Evolutionary conservation across 371 early-diverging fungal genomes (phyloP).

Genomic region (Mortierella sp.): DNA sequence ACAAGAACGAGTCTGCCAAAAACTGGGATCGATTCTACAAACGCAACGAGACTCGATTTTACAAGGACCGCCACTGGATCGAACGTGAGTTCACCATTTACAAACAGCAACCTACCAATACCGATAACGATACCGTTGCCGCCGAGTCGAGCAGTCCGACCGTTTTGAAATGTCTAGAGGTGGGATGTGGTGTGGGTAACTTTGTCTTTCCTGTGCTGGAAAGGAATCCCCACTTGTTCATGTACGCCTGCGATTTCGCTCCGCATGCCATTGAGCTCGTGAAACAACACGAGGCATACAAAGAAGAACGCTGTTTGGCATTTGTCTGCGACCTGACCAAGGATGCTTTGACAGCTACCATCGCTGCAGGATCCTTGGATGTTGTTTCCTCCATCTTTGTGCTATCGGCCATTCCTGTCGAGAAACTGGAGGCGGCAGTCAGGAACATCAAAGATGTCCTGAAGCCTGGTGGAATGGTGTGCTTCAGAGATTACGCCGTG

Average conservation of each 20-base stretch:
- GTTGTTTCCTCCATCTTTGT: slow-evolving; percentile 86
- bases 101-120: slow-evolving; percentile 11
- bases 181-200: slow-evolving; percentile 98
- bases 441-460: slow-evolving; percentile 74
- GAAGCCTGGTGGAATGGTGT: slow-evolving; percentile 79
- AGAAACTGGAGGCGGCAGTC: slow-evolving; percentile 75
- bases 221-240: slow-evolving; percentile 73
- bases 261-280: slow-evolving; percentile 83
- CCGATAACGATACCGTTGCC: background rate
- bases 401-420: slow-evolving; percentile 87
- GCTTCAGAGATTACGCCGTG: slow-evolving; percentile 91
- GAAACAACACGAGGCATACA: slow-evolving; percentile 59
- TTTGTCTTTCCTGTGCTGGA: slow-evolving; percentile 93
- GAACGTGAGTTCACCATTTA: slow-evolving; percentile 94
- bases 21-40: slow-evolving; percentile 94
- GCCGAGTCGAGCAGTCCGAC: background rate
- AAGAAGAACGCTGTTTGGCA: slow-evolving; percentile 72
- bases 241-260: slow-evolving; percentile 90
- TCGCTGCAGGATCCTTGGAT: slow-evolving; percentile 76
- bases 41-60: slow-evolving; percentile 93
- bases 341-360: slow-evolving; percentile 69
- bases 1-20: slow-evolving; percentile 82
- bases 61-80: slow-evolving; percentile 96
- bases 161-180: slow-evolving; percentile 67
- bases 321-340: slow-evolving; percentile 87